phyloP scores from a whole-genome alignment of 495 filamentous ascomycete genomes.

The Ramalina intermedia region DNA sequence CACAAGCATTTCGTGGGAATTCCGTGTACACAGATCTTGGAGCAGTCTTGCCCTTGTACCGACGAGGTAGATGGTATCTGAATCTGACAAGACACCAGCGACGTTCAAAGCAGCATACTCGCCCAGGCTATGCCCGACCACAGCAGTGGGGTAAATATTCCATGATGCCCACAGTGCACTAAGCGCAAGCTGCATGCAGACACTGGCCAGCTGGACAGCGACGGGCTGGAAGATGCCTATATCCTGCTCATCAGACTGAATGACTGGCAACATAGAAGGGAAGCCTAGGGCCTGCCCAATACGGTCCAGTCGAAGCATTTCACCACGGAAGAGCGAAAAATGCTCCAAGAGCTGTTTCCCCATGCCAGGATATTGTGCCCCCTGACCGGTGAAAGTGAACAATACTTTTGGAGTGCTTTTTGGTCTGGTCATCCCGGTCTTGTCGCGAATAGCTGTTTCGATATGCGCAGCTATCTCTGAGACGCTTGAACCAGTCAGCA shows the following conservation, averaged over 20 bases:
- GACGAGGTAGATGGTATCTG: conserved; percentile 24
- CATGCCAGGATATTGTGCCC: conserved; percentile 38
- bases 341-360: conserved; percentile 16
- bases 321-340: conserved; percentile 15
- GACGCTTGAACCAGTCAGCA: conserved; percentile 32
- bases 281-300: conserved; percentile 48
- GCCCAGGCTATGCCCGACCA: conserved; percentile 31
- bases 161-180: conserved; percentile 19
- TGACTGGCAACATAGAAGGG: conserved; percentile 49
- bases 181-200: conserved; percentile 24
- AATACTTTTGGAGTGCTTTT: conserved; percentile 31
- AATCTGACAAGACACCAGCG: conserved; percentile 24
- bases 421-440: conserved; percentile 26
- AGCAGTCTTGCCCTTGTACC: conserved; percentile 24
- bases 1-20: conserved; percentile 21
- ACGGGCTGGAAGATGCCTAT: neutral
- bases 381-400: conserved; percentile 60
- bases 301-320: conserved; percentile 42
- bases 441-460: conserved; percentile 15
- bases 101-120: conserved; percentile 29
- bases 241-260: conserved; percentile 28
- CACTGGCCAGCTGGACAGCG: conserved; percentile 18
- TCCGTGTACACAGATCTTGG: conserved; percentile 12
- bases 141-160: conserved; percentile 20
- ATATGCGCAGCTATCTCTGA: conserved; percentile 8